Evolutionary conservation across 2,329 filamentous ascomycete genomes (phyloP), one percentile per base, ranked within the genome.

Genomic region (Cladophialophora immunda): DNA sequence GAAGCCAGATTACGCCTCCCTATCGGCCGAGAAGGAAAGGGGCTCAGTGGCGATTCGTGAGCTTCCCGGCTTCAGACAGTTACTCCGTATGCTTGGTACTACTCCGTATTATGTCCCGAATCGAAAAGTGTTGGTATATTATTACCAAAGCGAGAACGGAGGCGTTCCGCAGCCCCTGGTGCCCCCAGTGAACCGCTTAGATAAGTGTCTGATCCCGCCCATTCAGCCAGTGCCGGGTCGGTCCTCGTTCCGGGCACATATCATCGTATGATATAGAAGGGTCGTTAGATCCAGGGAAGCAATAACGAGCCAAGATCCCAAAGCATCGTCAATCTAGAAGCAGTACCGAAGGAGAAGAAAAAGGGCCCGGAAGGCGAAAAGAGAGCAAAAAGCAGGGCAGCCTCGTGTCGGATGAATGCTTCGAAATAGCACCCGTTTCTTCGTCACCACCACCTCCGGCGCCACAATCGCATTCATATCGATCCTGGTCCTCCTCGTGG

Each of bases 151-250:
- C 55, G 17, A 38, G n/a, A 52, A 41, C 58, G 58, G 58, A 38
- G 47, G 9, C 3, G 34, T 62, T 62, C 58, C 58, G 58, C 58
- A n/a, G n/a, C n/a, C n/a, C n/a, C n/a, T n/a, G n/a, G n/a, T n/a
- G 54, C 17, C 30, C 34, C 32, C 45, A 32, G 32, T 13, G 11
- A 15, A 9, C n/a, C 6, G 58, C 58, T 61, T 61, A 61, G 45
- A 29, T 61, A 61, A 61, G 22, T 36, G 8, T 38, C 19, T 13
- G 45, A 45, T 38, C 38, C 29, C 41, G 34, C 32, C n/a, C 15
- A 22, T 9, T 6, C 38, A 13, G 11, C 57, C 38, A 34, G 47
- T 59, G 34, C 36, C 57, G 22, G 8, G 22, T 8, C 3, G 27
- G 7, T n/a, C 29, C 34, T 53, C 58, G 45, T 34, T 61, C 58